A percentile compares a stretch with the other conserved stretches of the same genome.
Evolutionary conservation across 140 eudicot genomes (phyloP).

Genomic region (Flaveria floridana): DNA sequence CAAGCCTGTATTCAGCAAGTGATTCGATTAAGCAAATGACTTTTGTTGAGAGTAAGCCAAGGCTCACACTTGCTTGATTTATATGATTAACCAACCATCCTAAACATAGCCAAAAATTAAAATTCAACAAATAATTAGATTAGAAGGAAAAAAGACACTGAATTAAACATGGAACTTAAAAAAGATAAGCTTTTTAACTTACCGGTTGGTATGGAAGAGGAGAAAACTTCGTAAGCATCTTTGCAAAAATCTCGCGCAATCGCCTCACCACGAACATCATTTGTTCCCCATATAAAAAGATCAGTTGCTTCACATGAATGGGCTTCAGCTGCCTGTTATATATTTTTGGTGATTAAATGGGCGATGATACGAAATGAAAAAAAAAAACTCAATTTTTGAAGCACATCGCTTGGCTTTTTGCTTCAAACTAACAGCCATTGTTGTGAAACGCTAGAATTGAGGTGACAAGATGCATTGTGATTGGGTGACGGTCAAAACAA

Average conservation of each 20-base stretch:
- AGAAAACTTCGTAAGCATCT: conserved; percentile 41
- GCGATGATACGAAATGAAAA: neutral
- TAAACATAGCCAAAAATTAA: conserved; percentile 28
- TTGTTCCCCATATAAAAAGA: conserved; percentile 49
- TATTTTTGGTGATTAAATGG: neutral
- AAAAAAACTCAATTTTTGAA: conserved; percentile 2
- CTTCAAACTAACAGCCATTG: neutral
- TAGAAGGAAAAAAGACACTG: neutral
- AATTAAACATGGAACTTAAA: neutral
- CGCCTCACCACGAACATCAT: conserved; percentile 47
- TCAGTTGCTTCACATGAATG: conserved; percentile 40
- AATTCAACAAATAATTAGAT: neutral
- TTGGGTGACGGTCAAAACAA: neutral
- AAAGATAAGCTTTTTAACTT: conserved; percentile 18
- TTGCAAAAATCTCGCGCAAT: conserved; percentile 43
- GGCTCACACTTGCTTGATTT: conserved; percentile 35
- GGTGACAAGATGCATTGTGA: neutral
- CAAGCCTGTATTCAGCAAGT: conserved; percentile 70
- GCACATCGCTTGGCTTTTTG: conserved; percentile 12
- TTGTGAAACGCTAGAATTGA: conserved; percentile 3
- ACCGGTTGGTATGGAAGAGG: conserved; percentile 57
- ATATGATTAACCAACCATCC: conserved; percentile 40
- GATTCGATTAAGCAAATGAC: conserved; percentile 61
- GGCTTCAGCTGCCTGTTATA: conserved; percentile 65
- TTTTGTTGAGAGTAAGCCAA: conserved; percentile 56